These are phyloP conservation scores for Sporothrix dimorphospora DNA, from an alignment of 2,329 filamentous ascomycete species.

Conservation along the genomic window DNA sequence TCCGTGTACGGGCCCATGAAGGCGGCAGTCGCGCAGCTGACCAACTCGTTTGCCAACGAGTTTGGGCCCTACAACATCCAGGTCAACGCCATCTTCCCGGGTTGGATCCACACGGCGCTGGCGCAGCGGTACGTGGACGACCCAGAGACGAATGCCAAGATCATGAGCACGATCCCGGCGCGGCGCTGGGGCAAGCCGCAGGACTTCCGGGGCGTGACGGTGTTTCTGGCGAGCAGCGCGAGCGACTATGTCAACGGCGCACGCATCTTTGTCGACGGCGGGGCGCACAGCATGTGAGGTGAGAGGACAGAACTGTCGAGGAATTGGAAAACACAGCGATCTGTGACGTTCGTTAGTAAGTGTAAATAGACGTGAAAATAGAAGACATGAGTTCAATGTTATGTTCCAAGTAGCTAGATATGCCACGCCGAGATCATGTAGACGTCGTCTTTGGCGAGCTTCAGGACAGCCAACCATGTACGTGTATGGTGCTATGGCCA, in stretches of 20 bases:
- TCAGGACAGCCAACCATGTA: too few species aligned
- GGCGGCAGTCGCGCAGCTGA: background rate
- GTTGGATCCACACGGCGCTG: constrained; percentile 30
- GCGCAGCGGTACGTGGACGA: constrained; percentile 51
- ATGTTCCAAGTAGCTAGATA: too few species aligned
- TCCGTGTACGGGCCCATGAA: background rate
- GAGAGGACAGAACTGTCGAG: too few species aligned
- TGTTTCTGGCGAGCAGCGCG: constrained; percentile 63
- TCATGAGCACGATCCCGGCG: background rate
- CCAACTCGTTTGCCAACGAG: background rate
- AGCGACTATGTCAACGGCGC: constrained; percentile 68
- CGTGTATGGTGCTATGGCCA: too few species aligned
- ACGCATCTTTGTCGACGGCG: constrained; percentile 67
- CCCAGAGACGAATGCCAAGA: constrained; percentile 29
- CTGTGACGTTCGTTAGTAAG: too few species aligned
- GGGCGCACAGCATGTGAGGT: constrained; percentile 37
- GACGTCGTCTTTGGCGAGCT: too few species aligned
- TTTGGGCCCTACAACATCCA: background rate
- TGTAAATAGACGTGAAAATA: too few species aligned
- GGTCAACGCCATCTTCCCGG: background rate
- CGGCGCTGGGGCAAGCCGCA: constrained; percentile 4
- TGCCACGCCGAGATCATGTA: too few species aligned
- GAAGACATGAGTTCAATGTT: too few species aligned
- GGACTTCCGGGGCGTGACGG: constrained; percentile 63
- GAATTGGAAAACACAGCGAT: too few species aligned